These are phyloP conservation scores for Albophoma yamanashiensis DNA, from an alignment of 2,329 filamentous ascomycete species.

Conservation along the genomic window DNA sequence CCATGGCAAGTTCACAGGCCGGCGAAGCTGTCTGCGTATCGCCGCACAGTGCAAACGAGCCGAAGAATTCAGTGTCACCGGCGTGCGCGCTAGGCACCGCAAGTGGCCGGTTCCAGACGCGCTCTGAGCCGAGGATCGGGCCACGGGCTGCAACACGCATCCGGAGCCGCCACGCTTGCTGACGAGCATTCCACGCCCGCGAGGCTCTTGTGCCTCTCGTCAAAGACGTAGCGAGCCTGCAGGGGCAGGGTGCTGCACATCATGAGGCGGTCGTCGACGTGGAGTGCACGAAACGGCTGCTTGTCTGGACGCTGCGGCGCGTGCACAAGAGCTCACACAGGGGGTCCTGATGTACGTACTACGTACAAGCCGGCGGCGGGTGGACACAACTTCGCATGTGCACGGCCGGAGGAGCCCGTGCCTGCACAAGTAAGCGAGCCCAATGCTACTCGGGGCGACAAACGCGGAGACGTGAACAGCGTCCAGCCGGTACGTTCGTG, in stretches of 20 bases:
- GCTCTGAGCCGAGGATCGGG: background rate
- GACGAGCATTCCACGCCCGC: background rate
- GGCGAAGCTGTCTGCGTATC: background rate
- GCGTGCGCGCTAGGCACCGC: background rate
- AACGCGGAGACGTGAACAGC: background rate
- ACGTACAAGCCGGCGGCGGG: background rate
- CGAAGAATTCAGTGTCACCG: background rate
- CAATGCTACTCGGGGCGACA: background rate
- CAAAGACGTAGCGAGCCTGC: background rate
- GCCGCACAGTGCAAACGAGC: background rate
- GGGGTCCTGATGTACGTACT: background rate
- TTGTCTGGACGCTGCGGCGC: background rate
- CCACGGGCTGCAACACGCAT: background rate
- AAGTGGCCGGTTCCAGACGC: background rate
- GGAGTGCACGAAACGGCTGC: background rate
- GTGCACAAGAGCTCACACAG: background rate
- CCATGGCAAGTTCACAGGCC: background rate
- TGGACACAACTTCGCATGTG: background rate
- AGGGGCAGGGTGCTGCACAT: background rate
- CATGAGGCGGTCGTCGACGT: background rate
- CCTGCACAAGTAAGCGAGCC: background rate
- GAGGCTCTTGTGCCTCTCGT: background rate
- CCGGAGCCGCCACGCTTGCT: background rate
- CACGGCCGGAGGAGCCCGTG: background rate
- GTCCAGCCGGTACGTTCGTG: background rate